Evolutionary conservation across 345 rosid species (phyloP).

Genomic region (Iberis pinnata): DNA sequence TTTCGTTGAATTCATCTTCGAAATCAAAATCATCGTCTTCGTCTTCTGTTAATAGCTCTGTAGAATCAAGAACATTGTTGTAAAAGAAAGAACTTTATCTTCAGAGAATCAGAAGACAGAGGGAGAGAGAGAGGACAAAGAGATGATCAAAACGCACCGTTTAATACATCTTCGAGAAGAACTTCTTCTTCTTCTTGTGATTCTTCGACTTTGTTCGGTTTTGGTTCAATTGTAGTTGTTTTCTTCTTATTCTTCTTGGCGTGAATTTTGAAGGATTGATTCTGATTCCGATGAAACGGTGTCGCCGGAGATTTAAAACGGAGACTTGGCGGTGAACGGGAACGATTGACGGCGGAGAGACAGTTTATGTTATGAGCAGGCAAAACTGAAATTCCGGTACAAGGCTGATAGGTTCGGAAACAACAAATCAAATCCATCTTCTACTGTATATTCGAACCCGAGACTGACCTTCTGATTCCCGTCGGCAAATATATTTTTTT

Average conservation of each 20-base stretch:
- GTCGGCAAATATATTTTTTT: too few species aligned
- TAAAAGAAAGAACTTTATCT: too few species aligned
- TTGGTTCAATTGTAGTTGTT: slow-evolving; percentile 33
- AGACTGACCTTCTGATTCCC: background rate
- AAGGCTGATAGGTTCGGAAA: slow-evolving; percentile 22
- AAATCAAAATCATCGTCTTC: slow-evolving; percentile 36
- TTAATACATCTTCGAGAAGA: slow-evolving; percentile 45
- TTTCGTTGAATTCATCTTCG: slow-evolving; percentile 36
- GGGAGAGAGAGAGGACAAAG: too few species aligned
- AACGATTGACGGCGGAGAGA: slow-evolving; percentile 20
- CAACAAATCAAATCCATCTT: slow-evolving; percentile 37
- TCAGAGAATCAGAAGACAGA: too few species aligned
- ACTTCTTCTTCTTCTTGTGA: slow-evolving; percentile 42
- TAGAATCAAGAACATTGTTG: slow-evolving; percentile 41
- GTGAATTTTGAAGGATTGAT: slow-evolving; percentile 12
- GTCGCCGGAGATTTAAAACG: slow-evolving; percentile 13
- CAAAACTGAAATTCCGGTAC: background rate
- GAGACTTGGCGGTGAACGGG: slow-evolving; percentile 13
- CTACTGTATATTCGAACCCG: too few species aligned
- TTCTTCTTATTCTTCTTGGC: slow-evolving; percentile 45
- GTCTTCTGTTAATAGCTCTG: slow-evolving; percentile 38
- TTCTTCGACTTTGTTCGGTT: slow-evolving; percentile 34
- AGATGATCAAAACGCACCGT: too few species aligned
- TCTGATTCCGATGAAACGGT: slow-evolving; percentile 23
- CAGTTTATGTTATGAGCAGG: background rate